Evolutionary conservation across 306 rosid genomes (phyloP), one percentile per base, ranked within the genome.

Genomic region (Prunus persica): DNA sequence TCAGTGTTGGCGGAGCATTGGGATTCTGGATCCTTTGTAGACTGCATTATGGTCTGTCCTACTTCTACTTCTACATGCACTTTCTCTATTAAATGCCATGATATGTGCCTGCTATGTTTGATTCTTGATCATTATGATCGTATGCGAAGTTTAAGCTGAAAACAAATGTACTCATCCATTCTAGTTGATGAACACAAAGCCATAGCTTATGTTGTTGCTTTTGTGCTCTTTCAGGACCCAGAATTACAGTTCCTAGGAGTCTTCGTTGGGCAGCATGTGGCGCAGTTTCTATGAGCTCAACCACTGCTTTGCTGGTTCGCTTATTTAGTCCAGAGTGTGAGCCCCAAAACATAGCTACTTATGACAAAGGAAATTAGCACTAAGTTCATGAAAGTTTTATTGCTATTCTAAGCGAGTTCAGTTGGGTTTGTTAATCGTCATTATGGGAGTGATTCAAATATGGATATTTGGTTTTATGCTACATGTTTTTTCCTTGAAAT

Each of bases 281-380:
- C 64, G 97, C 96, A 20, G 87, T 89, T 56, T 80, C 93, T 20
- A 80, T 81, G 8, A 85, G 99, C 82, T 84, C 99, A 38, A 73
- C 97, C 76, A 79, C 97, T 6, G 96, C 97, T 82, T 86, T 95
- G 85, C 82, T 95, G 82, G 99, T 95, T 25, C 88, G 91, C 9
- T 83, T 90, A 70, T 84, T 95, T 76, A 90, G 99, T 72, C 97
- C 99, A 10, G 97, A 95, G 83, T 95, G 99, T 60, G 99, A 95
- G 78, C 97, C 99, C 54, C 99, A 95, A 72, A 95, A 95, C 65
- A 92, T 92, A 73, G 97, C 93, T 82, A 94, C 93, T 77, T 95
- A 88, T 81, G 99, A 95, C 89, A 87, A 79, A 62, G 77, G 79
- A 81, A 90, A 87, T 71, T 80, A 82, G 86, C 75, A 16, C 67